Evolutionary conservation across 1,284 basidiomycete genomes (phyloP), one percentile per base, ranked within the genome.

Genomic region (Exobasidium rhododendri): DNA sequence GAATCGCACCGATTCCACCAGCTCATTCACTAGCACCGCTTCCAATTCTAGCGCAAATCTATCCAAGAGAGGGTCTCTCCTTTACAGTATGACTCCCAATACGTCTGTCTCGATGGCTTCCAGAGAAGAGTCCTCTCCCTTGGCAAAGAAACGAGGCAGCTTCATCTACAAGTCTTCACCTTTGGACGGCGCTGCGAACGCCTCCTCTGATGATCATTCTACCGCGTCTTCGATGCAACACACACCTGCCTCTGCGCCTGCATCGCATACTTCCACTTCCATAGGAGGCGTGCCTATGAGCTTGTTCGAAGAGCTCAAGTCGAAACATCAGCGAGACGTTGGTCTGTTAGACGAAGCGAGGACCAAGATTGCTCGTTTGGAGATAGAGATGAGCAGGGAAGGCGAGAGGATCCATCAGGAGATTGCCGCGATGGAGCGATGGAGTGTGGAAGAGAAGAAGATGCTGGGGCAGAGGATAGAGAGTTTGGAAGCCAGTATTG

Each of bases 251-350:
- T 50, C 47, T 55, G 20, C 52, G 31, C 29, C 58, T 28, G 10
- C 60, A 20, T 11, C 60, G 13, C 20, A 3, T n/a, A 17, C 55
- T 14, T n/a, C 56, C 6, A 51, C 49, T 59, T 59, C 47, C 43
- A 43, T 63, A 29, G 66, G 56, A 28, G 60, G 60, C 49, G 70
- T 72, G n/a, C 64, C 70, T 28, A 52, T 64, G 3, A 65, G 68
- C 11, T 61, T 65, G n/a, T 64, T 66, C 51, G 73, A 73, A 50
- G 71, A 75, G 60, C 65, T 73, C 53, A 73, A 74, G 46, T 59
- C 68, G 40, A 70, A 64, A 58, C 65, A 69, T 30, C 62, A 60
- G 32, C 62, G 68, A 20, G 70, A 74, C 32, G 64, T 67, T 11
- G 67, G 64, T 4, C 58, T 70, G 29, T 58, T 74, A 14, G 73